Evolutionary conservation across 352 stramenopile genomes (phyloP).

Genomic region (Phytopythium mirpurense): DNA sequence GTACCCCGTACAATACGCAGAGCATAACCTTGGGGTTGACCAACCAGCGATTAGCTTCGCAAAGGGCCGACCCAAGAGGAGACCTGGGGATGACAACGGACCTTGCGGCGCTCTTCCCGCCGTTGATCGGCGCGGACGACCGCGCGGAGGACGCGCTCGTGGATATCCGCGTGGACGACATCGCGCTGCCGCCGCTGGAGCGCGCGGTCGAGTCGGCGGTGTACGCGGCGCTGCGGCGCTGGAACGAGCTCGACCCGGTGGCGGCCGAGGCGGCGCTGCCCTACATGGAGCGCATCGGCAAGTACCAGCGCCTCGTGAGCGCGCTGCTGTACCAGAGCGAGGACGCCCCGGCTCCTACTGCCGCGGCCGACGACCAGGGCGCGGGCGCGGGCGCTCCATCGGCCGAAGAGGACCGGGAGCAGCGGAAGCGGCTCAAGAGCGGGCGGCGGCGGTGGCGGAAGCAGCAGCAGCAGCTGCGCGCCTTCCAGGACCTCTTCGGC

Average conservation of each 20-base stretch:
- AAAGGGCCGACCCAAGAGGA: too few relatives aligned
- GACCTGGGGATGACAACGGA: too few relatives aligned
- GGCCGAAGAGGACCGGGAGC: constrained; percentile 9
- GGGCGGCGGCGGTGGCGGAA: constrained; percentile 20
- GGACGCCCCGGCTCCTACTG: constrained; percentile 5
- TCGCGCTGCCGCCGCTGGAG: constrained; percentile 45
- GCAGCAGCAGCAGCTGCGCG: constrained; percentile 20
- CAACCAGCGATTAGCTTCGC: too few relatives aligned
- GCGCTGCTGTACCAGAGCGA: constrained; percentile 41
- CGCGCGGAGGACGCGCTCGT: constrained; percentile 15
- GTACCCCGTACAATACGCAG: too few relatives aligned
- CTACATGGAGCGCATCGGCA: constrained; percentile 51
- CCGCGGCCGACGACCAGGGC: constrained; percentile 15
- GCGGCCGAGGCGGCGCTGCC: constrained; percentile 39
- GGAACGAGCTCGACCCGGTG: constrained; percentile 52
- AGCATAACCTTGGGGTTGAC: too few relatives aligned
- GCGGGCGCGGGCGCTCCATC: background rate
- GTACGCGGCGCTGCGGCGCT: constrained; percentile 49
- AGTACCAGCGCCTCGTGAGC: constrained; percentile 51
- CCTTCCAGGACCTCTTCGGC: constrained; percentile 23
- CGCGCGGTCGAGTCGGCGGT: constrained; percentile 48
- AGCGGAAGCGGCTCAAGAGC: constrained; percentile 8
- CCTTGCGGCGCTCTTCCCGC: constrained; percentile 54
- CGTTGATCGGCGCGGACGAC: constrained; percentile 21
- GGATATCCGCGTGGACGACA: constrained; percentile 50